phyloP scores from a whole-genome alignment of 1,284 basidiomycete species.

The Tilletia walkeri region DNA sequence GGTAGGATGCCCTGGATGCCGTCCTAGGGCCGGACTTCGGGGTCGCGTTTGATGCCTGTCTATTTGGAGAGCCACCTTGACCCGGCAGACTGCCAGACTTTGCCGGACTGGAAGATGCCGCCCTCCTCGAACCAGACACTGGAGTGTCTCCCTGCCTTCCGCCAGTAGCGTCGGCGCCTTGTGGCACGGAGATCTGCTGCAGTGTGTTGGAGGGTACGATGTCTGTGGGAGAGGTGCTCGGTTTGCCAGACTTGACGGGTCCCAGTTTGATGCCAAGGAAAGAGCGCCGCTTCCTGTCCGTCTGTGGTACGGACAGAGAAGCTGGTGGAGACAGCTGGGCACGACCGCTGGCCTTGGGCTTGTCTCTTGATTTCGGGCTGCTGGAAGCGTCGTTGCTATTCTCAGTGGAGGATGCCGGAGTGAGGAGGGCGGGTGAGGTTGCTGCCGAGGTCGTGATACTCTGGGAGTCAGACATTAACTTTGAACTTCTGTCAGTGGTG shows the following conservation, averaged over 20 bases:
- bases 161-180: too few species aligned
- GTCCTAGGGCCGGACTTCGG: too few species aligned
- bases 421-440: neutral
- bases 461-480: neutral
- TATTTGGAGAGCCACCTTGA: too few species aligned
- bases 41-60: too few species aligned
- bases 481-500: neutral
- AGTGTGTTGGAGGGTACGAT: too few species aligned
- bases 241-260: neutral
- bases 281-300: slow-evolving; percentile 12
- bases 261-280: slow-evolving; percentile 5
- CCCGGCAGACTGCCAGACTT: too few species aligned
- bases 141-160: too few species aligned
- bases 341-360: neutral
- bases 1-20: neutral
- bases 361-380: neutral
- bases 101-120: too few species aligned
- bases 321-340: neutral
- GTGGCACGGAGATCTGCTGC: too few species aligned
- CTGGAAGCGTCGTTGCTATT: neutral
- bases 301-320: neutral
- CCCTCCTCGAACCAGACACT: too few species aligned
- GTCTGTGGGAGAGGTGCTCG: neutral
- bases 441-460: slow-evolving; percentile 8
- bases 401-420: slow-evolving; percentile 1